phyloP scores from a whole-genome alignment of 106 monocot genomes.

The Dioscorea alata region DNA sequence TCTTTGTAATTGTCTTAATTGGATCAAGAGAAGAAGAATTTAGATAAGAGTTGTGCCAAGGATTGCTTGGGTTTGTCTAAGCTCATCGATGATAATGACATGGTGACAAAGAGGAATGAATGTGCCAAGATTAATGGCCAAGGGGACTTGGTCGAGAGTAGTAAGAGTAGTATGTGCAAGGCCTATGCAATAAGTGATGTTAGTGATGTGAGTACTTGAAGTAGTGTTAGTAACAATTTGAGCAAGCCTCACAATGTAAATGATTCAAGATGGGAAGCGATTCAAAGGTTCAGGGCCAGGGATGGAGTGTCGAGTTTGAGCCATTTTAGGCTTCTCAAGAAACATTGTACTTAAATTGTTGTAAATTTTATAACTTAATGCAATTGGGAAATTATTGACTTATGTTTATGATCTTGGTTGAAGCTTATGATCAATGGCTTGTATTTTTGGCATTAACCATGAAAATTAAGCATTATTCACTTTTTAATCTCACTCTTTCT shows the following conservation, averaged over 20 bases:
- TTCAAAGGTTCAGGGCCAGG: slow-evolving; percentile 12
- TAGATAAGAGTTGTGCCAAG: slow-evolving; percentile 8
- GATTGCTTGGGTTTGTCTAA: slow-evolving; percentile 18
- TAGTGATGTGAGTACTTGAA: slow-evolving; percentile 28
- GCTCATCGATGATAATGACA: slow-evolving; percentile 17
- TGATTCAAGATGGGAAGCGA: slow-evolving; percentile 32
- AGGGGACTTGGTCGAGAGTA: slow-evolving; percentile 8
- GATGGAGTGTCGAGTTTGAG: slow-evolving; percentile 18
- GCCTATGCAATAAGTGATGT: slow-evolving; percentile 18
- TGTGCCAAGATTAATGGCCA: not conserved
- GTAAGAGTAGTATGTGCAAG: slow-evolving; percentile 15
- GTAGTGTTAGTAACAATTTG: slow-evolving; percentile 14
- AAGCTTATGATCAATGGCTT: no score
- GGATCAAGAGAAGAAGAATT: slow-evolving; percentile 23
- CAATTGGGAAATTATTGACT: no score
- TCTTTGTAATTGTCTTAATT: not conserved
- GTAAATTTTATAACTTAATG: no score
- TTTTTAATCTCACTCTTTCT: no score
- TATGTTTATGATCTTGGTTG: no score
- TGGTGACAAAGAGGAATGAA: slow-evolving; percentile 10
- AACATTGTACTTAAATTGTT: no score
- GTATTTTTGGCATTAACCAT: no score
- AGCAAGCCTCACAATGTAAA: slow-evolving; percentile 30
- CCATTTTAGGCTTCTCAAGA: slow-evolving; percentile 26
- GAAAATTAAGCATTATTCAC: no score